Conservation (phyloP, 2,329 filamentous ascomycete genomes). For the Scytalidium lignicola region DNA sequence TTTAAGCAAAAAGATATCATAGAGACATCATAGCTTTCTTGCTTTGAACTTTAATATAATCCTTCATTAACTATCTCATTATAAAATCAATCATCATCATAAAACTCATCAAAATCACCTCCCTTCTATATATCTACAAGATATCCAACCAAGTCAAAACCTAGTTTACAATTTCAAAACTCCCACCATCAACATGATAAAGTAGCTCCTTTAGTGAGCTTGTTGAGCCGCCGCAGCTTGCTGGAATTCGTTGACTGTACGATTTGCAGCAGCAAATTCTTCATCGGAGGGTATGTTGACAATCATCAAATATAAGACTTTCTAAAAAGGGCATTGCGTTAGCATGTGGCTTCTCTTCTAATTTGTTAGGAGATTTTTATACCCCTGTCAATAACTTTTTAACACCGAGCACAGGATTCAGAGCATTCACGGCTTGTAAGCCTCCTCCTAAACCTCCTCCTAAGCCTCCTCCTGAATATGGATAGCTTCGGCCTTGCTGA, state of each 20-base stretch:
- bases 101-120: too few relatives aligned
- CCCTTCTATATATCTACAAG: too few relatives aligned
- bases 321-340: background rate
- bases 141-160: too few relatives aligned
- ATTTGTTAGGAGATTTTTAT: background rate
- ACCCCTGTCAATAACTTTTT: background rate
- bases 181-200: constrained; percentile 22
- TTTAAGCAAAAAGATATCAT: too few relatives aligned
- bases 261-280: background rate
- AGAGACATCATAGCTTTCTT: too few relatives aligned
- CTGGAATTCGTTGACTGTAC: background rate
- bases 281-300: constrained; percentile 1
- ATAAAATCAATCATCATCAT: too few relatives aligned
- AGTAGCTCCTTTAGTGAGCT: constrained; percentile 28
- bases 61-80: too few relatives aligned
- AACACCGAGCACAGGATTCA: background rate
- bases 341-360: background rate
- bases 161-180: too few relatives aligned
- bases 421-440: background rate
- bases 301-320: constrained; percentile 1
- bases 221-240: background rate
- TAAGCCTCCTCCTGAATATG: background rate
- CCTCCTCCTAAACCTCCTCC: background rate
- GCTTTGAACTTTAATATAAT: too few relatives aligned
- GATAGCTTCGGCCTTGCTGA: too few relatives aligned